These are phyloP conservation scores for Rhodotorula glutinis DNA, from an alignment of 1,284 basidiomycete species.

Conservation along the genomic window DNA sequence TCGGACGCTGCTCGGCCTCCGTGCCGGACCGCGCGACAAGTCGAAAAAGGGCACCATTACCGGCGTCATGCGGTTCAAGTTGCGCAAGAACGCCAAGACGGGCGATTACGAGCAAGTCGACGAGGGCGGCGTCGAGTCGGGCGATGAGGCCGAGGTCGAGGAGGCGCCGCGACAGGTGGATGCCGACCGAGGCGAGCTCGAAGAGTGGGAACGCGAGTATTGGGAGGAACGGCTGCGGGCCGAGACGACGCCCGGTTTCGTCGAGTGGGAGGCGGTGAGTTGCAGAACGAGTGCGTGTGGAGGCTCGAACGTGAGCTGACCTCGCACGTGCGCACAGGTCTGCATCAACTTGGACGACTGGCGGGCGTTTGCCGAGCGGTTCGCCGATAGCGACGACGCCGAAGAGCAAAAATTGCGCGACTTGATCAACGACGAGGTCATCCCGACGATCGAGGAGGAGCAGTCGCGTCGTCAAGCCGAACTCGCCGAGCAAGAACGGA, in stretches of 20 bases:
- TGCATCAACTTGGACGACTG: conserved; percentile 75
- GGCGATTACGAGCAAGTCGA: conserved; percentile 17
- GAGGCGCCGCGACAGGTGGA: conserved; percentile 39
- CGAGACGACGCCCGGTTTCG: conserved; percentile 53
- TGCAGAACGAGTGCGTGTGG: conserved; percentile 2
- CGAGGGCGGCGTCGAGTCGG: conserved; percentile 17
- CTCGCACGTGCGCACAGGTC: conserved; percentile 56
- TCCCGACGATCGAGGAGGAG: conserved; percentile 59
- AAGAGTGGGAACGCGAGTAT: conserved; percentile 44
- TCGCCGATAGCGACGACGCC: conserved; percentile 70
- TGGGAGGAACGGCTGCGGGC: conserved; percentile 34
- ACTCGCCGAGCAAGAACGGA: conserved; percentile 56
- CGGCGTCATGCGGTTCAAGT: conserved; percentile 28
- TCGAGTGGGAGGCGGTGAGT: conserved; percentile 80
- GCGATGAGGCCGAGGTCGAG: conserved; percentile 24
- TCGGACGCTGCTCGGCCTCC: conserved; percentile 13
- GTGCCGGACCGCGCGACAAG: conserved; percentile 28
- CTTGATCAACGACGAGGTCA: conserved; percentile 61
- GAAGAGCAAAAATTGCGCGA: conserved; percentile 73
- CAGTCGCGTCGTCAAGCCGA: conserved; percentile 1
- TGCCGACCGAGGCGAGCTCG: conserved; percentile 37
- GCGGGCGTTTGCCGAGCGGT: conserved; percentile 68
- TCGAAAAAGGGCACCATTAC: conserved; percentile 33
- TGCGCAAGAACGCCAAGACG: conserved; percentile 30
- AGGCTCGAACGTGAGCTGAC: not conserved